Evolutionary conservation across 371 early-diverging fungal species (phyloP).

Genomic region (Circinella minor): DNA sequence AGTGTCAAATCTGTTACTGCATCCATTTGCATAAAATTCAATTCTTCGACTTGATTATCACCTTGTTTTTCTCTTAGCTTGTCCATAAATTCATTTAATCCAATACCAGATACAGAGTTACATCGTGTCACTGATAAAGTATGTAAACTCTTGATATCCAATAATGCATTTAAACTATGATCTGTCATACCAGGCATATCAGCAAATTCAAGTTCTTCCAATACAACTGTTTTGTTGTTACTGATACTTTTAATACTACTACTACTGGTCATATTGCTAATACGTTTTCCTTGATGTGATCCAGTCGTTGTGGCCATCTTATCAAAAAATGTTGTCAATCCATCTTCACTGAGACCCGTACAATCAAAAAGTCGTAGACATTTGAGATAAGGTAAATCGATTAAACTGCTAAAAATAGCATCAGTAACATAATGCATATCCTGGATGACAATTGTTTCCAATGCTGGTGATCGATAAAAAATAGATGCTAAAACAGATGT

Average conservation of each 20-base stretch:
- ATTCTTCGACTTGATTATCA: not conserved
- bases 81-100: conserved; percentile 4
- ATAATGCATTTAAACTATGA: not conserved
- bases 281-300: not conserved
- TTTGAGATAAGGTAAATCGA: conserved; percentile 1
- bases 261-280: no score
- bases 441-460: not conserved
- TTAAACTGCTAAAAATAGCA: not conserved
- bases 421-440: conserved; percentile 2
- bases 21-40: conserved; percentile 7
- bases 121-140: not conserved
- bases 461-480: conserved; percentile 3
- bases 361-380: conserved; percentile 4
- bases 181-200: conserved; percentile 4
- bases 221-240: not conserved
- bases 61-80: not conserved
- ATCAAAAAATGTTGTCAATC: not conserved
- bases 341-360: not conserved
- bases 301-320: not conserved
- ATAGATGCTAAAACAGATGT: conserved; percentile 3
- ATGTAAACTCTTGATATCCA: conserved; percentile 3
- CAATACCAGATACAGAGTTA: not conserved
- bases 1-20: conserved; percentile 2
- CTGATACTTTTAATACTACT: no score
- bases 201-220: conserved; percentile 7